Percentiles rank a stretch among this genome's conserved stretches.
Conservation (phyloP, 805 yeast genomes). For the Henningerozyma blattae region DNA sequence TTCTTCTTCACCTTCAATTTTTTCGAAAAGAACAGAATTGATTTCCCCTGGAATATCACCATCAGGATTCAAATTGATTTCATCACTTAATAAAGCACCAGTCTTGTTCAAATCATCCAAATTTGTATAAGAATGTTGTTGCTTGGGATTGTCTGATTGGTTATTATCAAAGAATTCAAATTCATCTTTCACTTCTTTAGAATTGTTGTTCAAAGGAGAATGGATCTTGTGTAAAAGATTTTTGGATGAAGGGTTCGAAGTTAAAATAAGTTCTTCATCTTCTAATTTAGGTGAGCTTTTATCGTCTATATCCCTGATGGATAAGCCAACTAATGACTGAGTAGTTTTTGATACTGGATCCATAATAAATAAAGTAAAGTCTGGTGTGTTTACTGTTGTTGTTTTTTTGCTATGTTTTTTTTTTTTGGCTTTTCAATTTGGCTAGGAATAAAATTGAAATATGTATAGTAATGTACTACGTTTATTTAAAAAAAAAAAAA, state of each 20-base stretch:
- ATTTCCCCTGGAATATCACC: slow-evolving; percentile 6
- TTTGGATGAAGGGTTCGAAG: slow-evolving; percentile 1
- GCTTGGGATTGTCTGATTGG: slow-evolving; percentile 4
- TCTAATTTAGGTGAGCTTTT: slow-evolving; percentile 11
- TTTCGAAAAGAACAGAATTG: background rate
- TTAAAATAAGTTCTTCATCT: slow-evolving; percentile 3
- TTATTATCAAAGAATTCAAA: too few species aligned
- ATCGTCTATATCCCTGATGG: slow-evolving; percentile 20
- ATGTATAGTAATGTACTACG: too few species aligned
- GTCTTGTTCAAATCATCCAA: slow-evolving; percentile 24
- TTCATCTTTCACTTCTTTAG: slow-evolving; percentile 3
- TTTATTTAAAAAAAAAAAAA: too few species aligned
- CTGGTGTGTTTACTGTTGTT: too few species aligned
- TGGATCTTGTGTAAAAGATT: slow-evolving; percentile 8
- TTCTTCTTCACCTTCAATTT: slow-evolving; percentile 5
- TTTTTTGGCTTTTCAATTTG: too few species aligned
- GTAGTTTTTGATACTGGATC: slow-evolving; percentile 7
- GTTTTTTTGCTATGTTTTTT: too few species aligned
- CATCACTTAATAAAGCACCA: slow-evolving; percentile 26
- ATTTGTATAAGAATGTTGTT: slow-evolving; percentile 20
- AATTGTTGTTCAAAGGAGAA: background rate
- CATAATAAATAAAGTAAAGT: background rate
- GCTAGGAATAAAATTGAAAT: too few species aligned
- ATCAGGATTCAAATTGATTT: slow-evolving; percentile 20
- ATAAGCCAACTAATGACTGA: slow-evolving; percentile 18